Evolutionary conservation across 2,329 filamentous ascomycete genomes (phyloP).

Genomic region (Fusarium decemcellulare): DNA sequence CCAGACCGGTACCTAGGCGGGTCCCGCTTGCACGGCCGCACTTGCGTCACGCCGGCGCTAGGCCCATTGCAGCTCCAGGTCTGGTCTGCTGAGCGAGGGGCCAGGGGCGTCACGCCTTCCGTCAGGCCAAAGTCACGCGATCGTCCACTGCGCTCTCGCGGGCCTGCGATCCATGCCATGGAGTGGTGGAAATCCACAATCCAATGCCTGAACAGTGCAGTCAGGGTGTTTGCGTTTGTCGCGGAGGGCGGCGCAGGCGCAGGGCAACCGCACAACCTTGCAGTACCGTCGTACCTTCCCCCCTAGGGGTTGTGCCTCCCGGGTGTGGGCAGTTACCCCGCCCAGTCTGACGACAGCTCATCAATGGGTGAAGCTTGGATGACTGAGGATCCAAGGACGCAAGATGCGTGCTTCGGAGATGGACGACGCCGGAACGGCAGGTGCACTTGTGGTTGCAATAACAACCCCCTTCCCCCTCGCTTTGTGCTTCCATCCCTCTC

Average conservation of each 20-base stretch:
- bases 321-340: slow-evolving; percentile 56
- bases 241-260: slow-evolving; percentile 29
- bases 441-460: slow-evolving; percentile 47
- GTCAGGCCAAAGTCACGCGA: slow-evolving; percentile 52
- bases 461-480: slow-evolving; percentile 50
- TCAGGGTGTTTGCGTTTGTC: slow-evolving; percentile 1
- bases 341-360: slow-evolving; percentile 59
- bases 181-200: slow-evolving; percentile 13
- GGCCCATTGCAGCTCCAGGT: slow-evolving; percentile 39
- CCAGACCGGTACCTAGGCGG: slow-evolving; percentile 42
- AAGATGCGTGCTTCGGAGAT: slow-evolving; percentile 23
- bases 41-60: slow-evolving; percentile 37
- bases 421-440: slow-evolving; percentile 35
- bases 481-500: slow-evolving; percentile 41
- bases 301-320: slow-evolving; percentile 20
- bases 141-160: slow-evolving; percentile 36
- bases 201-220: slow-evolving; percentile 16
- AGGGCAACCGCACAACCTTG: slow-evolving; percentile 28
- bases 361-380: slow-evolving; percentile 28
- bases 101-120: slow-evolving; percentile 47
- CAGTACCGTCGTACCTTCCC: slow-evolving; percentile 29
- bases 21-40: slow-evolving; percentile 21
- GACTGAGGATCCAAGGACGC: slow-evolving; percentile 35
- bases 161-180: slow-evolving; percentile 16
- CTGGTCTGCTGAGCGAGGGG: slow-evolving; percentile 47